Conservation (phyloP, 371 early-diverging fungal genomes). For the Catenaria anguillulae region DNA sequence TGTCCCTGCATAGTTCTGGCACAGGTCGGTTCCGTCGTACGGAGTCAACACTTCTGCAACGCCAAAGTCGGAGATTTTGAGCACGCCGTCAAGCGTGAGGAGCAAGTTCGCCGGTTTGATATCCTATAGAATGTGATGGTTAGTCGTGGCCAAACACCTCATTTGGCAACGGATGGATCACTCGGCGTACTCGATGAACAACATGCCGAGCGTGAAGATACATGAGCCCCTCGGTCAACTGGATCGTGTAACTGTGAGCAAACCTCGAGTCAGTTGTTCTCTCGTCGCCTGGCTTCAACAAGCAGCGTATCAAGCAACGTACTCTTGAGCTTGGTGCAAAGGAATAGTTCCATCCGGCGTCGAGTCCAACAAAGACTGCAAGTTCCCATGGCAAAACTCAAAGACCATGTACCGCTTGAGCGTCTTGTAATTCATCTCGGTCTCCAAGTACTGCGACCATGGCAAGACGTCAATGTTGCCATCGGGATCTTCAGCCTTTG, state of each 20-base stretch:
- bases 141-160: conserved; percentile 38
- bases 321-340: conserved; percentile 19
- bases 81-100: conserved; percentile 33
- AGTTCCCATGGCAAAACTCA: conserved; percentile 34
- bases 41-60: conserved; percentile 23
- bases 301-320: too few species aligned
- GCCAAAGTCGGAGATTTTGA: conserved; percentile 43
- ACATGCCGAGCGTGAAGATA: conserved; percentile 40
- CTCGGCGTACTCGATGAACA: conserved; percentile 21
- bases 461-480: conserved; percentile 28
- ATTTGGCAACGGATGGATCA: conserved; percentile 12
- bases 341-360: conserved; percentile 17
- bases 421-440: neutral
- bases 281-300: too few species aligned
- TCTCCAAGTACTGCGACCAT: conserved; percentile 21
- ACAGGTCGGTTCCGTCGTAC: conserved; percentile 20
- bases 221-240: conserved; percentile 28
- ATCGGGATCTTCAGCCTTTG: conserved; percentile 39
- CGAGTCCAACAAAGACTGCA: conserved; percentile 29
- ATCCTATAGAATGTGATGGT: too few species aligned
- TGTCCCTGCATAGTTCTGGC: conserved; percentile 29
- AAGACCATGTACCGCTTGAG: conserved; percentile 34
- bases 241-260: conserved; percentile 25
- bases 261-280: too few species aligned
- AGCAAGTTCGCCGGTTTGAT: conserved; percentile 59